Evolutionary conservation across 306 rosid species (phyloP).

Genomic region (Albizia julibrissin): DNA sequence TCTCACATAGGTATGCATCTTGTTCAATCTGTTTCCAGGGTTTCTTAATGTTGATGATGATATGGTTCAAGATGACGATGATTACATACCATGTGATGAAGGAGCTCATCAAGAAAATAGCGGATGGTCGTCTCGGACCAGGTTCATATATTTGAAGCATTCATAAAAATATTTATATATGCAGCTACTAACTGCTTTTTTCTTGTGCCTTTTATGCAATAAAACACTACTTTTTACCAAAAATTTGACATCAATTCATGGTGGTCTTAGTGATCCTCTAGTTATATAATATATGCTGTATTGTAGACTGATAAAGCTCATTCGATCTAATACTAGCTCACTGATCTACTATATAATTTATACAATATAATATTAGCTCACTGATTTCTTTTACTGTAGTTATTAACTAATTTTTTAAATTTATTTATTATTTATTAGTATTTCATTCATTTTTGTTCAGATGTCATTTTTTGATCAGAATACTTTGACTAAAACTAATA

Average conservation of each 20-base stretch:
- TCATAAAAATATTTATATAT: not conserved
- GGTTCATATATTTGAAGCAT: conserved; percentile 54
- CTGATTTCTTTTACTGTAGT: not conserved
- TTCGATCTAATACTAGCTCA: not conserved
- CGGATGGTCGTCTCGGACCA: conserved; percentile 99
- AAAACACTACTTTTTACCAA: not conserved
- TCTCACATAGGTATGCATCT: conserved; percentile 18
- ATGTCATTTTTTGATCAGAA: not conserved
- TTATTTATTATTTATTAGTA: not conserved
- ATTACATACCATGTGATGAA: conserved; percentile 53
- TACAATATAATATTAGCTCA: no score
- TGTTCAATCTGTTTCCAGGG: conserved; percentile 49
- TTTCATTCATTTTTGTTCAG: not conserved
- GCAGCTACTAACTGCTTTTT: conserved; percentile 14
- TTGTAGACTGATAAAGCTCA: not conserved
- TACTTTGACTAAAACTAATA: not conserved
- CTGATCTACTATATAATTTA: no score
- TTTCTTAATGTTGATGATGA: conserved; percentile 92
- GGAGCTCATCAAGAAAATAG: conserved; percentile 78
- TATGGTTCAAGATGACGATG: conserved; percentile 66
- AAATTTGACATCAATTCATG: not conserved
- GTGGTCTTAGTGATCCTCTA: not conserved
- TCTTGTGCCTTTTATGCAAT: not conserved
- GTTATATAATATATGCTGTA: not conserved
- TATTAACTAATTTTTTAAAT: not conserved